Evolutionary conservation across 139 green algal genomes (phyloP), one percentile per base, ranked within the genome.

Genomic region (Picochlorum sp.): DNA sequence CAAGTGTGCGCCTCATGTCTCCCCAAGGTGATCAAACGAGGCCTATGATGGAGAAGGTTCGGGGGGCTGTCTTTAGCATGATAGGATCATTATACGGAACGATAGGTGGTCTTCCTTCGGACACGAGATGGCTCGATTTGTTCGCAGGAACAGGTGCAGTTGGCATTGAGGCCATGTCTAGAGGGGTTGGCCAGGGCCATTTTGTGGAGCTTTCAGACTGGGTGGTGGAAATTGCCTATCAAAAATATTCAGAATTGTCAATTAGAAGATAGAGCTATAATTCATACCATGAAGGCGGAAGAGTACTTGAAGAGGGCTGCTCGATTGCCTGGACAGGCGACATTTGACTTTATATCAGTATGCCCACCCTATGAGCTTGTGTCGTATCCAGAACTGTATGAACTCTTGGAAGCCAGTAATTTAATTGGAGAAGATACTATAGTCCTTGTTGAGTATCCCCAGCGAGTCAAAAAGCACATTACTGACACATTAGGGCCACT

Each of bases 341-440:
- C 88, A 8, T 97, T 96, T 67, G 90, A 96, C 81, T 96, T 92
- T 68, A 70, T 97, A n/a, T 89, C 78, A 52, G 81, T 96, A 6
- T 95, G 86, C 62, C 91, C 91, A 1, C 90, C 91, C 0, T 97
- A 97, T 73, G 72, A 92, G 65, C 68, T 83, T 55, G 87, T 96
- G 18, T 86, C 80, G 2, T 97, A 96, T 69, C 68, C 83, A 6
- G 85, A 94, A 79, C 74, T 95, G 16, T 87, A 86, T 41, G 79
- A 79, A 9, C 62, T 92, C 65, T 73, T 97, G n/a, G 75, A 86
- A 11, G 20, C 10, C 1, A 86, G 78, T 1, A 73, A 82, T 2
- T 76, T 96, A 37, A 21, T 96, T 34, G 81, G 89, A 44, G 68
- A 74, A 61, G 55, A 67, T 38, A n/a, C 65, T 8, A 73, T 94